Percentiles rank a stretch among this genome's conserved stretches.
Conservation (phyloP, 164 flowering plant species). For the Piper betle region DNA sequence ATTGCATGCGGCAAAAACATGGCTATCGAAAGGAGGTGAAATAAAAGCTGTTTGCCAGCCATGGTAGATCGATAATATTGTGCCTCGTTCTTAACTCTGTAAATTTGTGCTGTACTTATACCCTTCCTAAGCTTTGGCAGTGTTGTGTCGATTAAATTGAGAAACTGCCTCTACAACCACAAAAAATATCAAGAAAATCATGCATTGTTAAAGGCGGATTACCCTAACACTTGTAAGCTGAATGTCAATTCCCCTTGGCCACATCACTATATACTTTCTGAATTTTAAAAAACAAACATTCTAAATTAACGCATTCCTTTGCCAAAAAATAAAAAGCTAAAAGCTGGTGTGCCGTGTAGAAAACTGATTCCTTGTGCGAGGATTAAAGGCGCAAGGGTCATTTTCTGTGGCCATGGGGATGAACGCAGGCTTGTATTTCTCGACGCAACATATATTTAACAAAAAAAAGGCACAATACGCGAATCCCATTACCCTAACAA, state of each 20-base stretch:
- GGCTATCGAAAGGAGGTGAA: constrained; percentile 10
- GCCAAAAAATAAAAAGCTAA: too few relatives aligned
- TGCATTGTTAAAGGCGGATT: not conserved
- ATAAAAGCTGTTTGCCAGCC: not conserved
- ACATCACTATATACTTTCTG: too few relatives aligned
- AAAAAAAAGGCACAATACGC: too few relatives aligned
- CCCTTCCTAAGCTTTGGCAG: not conserved
- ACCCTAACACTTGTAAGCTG: not conserved
- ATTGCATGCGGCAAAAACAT: not conserved
- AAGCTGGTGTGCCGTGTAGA: too few relatives aligned
- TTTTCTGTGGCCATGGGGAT: too few relatives aligned
- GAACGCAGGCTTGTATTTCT: too few relatives aligned
- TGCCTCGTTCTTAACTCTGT: not conserved
- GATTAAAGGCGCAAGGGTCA: too few relatives aligned
- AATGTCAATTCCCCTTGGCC: not conserved
- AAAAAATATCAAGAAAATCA: not conserved
- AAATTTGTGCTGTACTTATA: not conserved
- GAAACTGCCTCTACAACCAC: not conserved
- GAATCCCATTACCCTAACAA: too few relatives aligned
- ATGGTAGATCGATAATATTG: not conserved
- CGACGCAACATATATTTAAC: too few relatives aligned
- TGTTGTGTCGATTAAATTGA: not conserved
- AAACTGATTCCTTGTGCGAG: too few relatives aligned
- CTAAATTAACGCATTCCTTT: too few relatives aligned
- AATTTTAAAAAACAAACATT: too few relatives aligned